Evolutionary conservation across 345 rosid species (phyloP), one percentile per base, ranked within the genome.

Genomic region (Boechera retrofracta): DNA sequence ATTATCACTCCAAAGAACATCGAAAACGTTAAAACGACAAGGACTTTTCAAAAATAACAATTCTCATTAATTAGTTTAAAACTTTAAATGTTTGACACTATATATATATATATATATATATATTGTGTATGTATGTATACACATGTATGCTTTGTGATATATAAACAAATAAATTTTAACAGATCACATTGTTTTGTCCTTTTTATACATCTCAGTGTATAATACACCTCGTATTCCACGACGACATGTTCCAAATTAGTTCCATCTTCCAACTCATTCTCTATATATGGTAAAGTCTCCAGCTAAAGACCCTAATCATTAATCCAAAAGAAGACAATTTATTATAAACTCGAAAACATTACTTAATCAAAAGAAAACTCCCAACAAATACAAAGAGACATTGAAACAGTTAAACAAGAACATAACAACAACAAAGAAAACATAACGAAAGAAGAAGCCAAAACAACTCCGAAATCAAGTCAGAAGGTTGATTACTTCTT

Each of bases 211-310:
- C 52, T 31, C 12, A 42, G 51, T 39, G 18, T 38, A 59, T 68
- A 44, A 64, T 32, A 60, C 73, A 76, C 54, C 55, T 60, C 48
- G 74, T 61, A 69, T 53, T 69, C 70, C 70, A 76, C 49, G 65
- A 32, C 28, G 70, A 62, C 70, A 69, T 69, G 75, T 61, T 76
- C 57, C 54, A 9, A 45, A 21, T 21, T 21, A 59, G 31, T 67
- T 75, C 73, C 79, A 76, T 31, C 47, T 36, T 52, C 51, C 73
- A 54, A 69, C 75, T 69, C 75, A 77, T 70, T 70, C 6, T 44
- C 75, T 77, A 54, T 44, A 44, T 53, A 24, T 69, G 31, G 75
- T 51, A 62, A 61, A 52, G 28, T 59, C 36, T 32, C 49, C 75
- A 76, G 69, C 79, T 61, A 69, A 62, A 32, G 33, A 32, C 48